phyloP scores from a whole-genome alignment of 1,284 basidiomycete species.

The Fomitopsis pinicola region DNA sequence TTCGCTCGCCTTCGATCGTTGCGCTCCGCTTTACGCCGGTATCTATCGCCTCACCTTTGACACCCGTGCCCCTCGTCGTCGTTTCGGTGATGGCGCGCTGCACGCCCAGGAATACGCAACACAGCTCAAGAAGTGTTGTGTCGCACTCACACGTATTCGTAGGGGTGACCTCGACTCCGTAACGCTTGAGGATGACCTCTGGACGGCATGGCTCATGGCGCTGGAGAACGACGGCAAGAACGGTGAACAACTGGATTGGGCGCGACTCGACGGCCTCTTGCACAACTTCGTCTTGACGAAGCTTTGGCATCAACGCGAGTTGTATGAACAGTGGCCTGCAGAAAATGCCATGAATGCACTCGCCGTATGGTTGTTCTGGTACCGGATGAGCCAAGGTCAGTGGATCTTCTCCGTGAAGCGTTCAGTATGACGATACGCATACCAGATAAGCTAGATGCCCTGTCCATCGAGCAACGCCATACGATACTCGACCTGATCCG shows the following conservation, averaged over 20 bases:
- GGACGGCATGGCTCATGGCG: constrained; percentile 57
- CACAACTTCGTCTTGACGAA: constrained; percentile 39
- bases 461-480: constrained; percentile 26
- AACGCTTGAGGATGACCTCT: constrained; percentile 40
- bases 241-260: constrained; percentile 49
- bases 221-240: constrained; percentile 78
- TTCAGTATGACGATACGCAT: not conserved
- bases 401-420: constrained; percentile 7
- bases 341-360: constrained; percentile 46
- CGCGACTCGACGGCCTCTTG: constrained; percentile 42
- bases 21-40: constrained; percentile 53
- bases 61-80: constrained; percentile 45
- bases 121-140: constrained; percentile 44
- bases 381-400: constrained; percentile 45
- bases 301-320: constrained; percentile 38
- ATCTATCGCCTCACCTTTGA: constrained; percentile 70
- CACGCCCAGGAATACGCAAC: constrained; percentile 37
- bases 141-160: constrained; percentile 39
- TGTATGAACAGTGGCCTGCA: constrained; percentile 47
- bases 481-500: constrained; percentile 46
- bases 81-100: constrained; percentile 38
- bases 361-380: constrained; percentile 62
- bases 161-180: constrained; percentile 30
- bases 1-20: constrained; percentile 39
- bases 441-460: constrained; percentile 38